Percentiles rank a stretch among this genome's conserved stretches.
Evolutionary conservation across 257 asterid genomes (phyloP).

Genomic region (Penstemon newberryi): DNA sequence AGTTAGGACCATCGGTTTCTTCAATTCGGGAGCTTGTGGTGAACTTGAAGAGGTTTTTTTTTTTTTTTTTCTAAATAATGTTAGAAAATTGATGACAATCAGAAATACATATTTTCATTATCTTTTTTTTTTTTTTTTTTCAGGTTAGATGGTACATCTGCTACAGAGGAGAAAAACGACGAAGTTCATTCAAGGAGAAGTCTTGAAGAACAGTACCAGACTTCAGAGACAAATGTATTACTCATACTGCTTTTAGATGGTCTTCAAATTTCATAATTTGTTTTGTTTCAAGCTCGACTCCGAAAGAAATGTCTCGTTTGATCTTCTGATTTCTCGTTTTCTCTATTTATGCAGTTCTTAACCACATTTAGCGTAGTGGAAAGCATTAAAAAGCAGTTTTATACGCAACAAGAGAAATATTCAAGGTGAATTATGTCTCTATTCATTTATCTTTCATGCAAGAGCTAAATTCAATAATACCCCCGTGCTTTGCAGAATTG

Average conservation of each 20-base stretch:
- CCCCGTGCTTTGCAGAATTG: too few species aligned
- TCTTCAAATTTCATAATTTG: background rate
- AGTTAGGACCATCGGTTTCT: conserved; percentile 50
- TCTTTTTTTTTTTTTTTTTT: conserved; percentile 28
- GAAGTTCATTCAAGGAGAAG: conserved; percentile 38
- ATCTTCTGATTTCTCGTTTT: conserved; percentile 2
- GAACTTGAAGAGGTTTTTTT: conserved; percentile 56
- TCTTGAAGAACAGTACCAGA: conserved; percentile 51
- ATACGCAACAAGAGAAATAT: conserved; percentile 35
- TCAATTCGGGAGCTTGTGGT: conserved; percentile 50
- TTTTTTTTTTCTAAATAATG: background rate
- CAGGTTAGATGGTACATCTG: conserved; percentile 55
- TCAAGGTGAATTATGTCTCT: conserved; percentile 48
- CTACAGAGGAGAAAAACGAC: conserved; percentile 43
- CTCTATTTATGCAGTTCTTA: conserved; percentile 44
- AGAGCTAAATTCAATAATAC: too few species aligned
- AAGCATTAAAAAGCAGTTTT: conserved; percentile 56
- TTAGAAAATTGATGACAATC: conserved; percentile 14
- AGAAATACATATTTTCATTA: conserved; percentile 1
- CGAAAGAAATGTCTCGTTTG: background rate
- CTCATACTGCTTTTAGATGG: conserved; percentile 15
- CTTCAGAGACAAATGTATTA: conserved; percentile 55
- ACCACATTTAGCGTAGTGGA: conserved; percentile 58
- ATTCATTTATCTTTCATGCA: too few species aligned
- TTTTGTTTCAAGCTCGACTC: background rate